Conservation (phyloP, 371 early-diverging fungal species). For the Mucor ambiguus region DNA sequence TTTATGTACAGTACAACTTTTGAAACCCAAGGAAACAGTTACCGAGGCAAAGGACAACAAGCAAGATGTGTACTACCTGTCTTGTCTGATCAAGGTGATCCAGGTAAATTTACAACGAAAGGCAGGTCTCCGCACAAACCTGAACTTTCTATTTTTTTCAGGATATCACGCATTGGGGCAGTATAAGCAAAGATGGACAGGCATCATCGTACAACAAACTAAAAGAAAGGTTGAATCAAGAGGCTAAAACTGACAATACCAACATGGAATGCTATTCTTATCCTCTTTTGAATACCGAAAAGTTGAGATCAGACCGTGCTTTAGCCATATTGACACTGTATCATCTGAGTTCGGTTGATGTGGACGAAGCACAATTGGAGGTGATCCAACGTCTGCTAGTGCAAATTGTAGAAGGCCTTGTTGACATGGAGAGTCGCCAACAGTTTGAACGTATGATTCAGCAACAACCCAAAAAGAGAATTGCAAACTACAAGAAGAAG, state of each 20-base stretch:
- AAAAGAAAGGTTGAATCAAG: background rate
- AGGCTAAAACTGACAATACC: background rate
- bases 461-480: conserved; percentile 18
- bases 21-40: background rate
- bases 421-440: conserved; percentile 10
- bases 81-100: conserved; percentile 14
- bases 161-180: conserved; percentile 11
- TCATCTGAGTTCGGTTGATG: conserved; percentile 5
- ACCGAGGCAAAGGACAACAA: background rate
- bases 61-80: conserved; percentile 8
- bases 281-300: conserved; percentile 7
- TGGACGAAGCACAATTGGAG: background rate
- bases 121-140: too few relatives aligned
- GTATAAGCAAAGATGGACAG: background rate
- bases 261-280: background rate
- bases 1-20: conserved; percentile 1
- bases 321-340: conserved; percentile 17
- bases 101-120: conserved; percentile 5
- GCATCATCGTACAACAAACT: background rate
- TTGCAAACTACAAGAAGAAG: conserved; percentile 15
- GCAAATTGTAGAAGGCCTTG: conserved; percentile 23
- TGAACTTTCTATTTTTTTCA: background rate
- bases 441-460: conserved; percentile 10
- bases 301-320: conserved; percentile 15
- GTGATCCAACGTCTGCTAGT: conserved; percentile 4